Conservation (phyloP, 495 filamentous ascomycete species). For the Venustampulla echinocandica region DNA sequence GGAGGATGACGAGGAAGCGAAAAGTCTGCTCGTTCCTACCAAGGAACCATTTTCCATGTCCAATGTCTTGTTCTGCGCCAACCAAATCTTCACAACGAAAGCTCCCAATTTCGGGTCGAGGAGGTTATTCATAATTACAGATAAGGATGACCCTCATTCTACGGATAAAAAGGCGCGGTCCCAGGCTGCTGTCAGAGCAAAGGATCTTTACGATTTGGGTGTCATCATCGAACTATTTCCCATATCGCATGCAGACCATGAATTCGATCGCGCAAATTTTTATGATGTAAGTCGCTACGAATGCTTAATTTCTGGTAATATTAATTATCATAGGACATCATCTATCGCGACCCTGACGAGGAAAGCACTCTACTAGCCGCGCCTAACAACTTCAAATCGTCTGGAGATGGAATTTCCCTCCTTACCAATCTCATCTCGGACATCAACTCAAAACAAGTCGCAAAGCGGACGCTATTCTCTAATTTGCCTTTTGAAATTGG, state of each 20-base stretch:
- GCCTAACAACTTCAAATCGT: slow-evolving; percentile 39
- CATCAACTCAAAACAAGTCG: slow-evolving; percentile 81
- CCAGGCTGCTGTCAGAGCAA: slow-evolving; percentile 75
- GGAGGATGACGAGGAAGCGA: slow-evolving; percentile 61
- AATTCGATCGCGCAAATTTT: slow-evolving; percentile 80
- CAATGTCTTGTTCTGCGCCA: slow-evolving; percentile 87
- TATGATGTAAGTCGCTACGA: slow-evolving; percentile 62
- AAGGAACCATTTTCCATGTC: slow-evolving; percentile 70
- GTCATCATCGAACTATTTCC: slow-evolving; percentile 92
- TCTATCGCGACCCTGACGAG: slow-evolving; percentile 57
- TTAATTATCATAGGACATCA: slow-evolving; percentile 54
- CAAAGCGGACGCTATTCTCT: slow-evolving; percentile 81
- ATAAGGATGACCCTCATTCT: slow-evolving; percentile 81
- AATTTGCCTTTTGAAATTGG: slow-evolving; percentile 80
- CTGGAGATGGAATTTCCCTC: slow-evolving; percentile 67
- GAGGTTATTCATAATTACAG: slow-evolving; percentile 89
- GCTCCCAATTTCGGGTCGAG: slow-evolving; percentile 90
- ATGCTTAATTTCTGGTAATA: neutral
- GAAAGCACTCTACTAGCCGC: slow-evolving; percentile 45
- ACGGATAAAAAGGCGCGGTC: slow-evolving; percentile 61
- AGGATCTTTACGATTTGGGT: slow-evolving; percentile 91
- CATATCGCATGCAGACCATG: slow-evolving; percentile 62
- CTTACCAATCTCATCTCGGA: slow-evolving; percentile 77
- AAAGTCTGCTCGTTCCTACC: slow-evolving; percentile 60
- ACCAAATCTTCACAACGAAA: slow-evolving; percentile 93